Percentiles rank a stretch among this genome's conserved stretches.
These are phyloP conservation scores for Zhuliangozyma parablackwelliae DNA, from an alignment of 1,139 yeast genomes.

Conservation along the genomic window DNA sequence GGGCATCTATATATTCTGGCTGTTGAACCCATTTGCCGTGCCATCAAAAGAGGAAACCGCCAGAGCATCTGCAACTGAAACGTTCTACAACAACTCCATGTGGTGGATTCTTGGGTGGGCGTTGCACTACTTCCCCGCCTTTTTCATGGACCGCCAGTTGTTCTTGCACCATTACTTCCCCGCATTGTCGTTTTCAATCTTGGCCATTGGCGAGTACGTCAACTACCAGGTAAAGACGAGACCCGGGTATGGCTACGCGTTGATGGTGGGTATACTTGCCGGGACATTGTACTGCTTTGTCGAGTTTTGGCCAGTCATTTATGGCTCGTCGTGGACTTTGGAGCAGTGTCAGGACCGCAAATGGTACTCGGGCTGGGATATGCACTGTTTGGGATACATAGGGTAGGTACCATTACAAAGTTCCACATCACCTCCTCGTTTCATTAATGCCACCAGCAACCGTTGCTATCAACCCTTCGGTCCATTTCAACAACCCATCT, in stretches of 20 bases:
- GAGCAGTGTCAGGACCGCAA: constrained; percentile 21
- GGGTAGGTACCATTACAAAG: neutral
- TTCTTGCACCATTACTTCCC: constrained; percentile 40
- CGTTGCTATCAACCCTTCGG: constrained; percentile 64
- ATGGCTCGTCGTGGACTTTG: constrained; percentile 32
- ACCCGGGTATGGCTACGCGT: constrained; percentile 13
- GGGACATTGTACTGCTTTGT: constrained; percentile 16
- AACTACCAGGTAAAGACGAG: constrained; percentile 27
- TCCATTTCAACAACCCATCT: constrained; percentile 58
- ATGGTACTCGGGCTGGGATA: constrained; percentile 36
- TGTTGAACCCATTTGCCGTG: constrained; percentile 30
- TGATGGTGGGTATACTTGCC: constrained; percentile 13
- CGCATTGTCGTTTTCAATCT: constrained; percentile 30
- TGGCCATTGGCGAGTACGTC: constrained; percentile 26
- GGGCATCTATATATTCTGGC: constrained; percentile 16
- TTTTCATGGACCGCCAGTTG: constrained; percentile 27
- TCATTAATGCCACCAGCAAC: constrained; percentile 55
- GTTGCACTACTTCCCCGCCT: constrained; percentile 34
- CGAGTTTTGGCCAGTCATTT: constrained; percentile 27
- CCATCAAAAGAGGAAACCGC: constrained; percentile 12
- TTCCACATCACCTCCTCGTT: constrained; percentile 15
- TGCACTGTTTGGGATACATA: constrained; percentile 24
- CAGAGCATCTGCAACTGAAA: neutral
- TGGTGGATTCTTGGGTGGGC: constrained; percentile 31
- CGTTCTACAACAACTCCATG: constrained; percentile 21